These are phyloP conservation scores for Nothomitra cinnamomea DNA, from an alignment of 2,329 filamentous ascomycete genomes.

Conservation along the genomic window DNA sequence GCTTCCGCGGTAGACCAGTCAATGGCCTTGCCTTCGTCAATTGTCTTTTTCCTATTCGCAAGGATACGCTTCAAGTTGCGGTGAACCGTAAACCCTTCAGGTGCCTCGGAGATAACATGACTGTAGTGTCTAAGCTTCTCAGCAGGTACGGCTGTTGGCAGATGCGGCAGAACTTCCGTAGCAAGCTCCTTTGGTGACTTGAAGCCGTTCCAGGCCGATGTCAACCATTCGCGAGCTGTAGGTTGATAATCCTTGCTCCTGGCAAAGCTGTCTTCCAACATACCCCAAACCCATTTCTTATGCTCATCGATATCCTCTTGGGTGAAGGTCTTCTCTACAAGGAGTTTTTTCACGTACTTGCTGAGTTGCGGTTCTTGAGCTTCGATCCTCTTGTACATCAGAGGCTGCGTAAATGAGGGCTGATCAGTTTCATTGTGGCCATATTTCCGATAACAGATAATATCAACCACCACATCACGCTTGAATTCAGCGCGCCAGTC, in stretches of 20 bases:
- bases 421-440: constrained; percentile 99
- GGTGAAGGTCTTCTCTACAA: constrained; percentile 85
- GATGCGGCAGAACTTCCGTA: constrained; percentile 82
- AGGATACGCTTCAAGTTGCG: constrained; percentile 96
- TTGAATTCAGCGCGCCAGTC: constrained; percentile 99
- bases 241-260: constrained; percentile 97
- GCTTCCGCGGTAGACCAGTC: constrained; percentile 97
- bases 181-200: constrained; percentile 97
- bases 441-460: constrained; percentile 97
- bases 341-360: constrained; percentile 79
- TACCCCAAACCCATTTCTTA: constrained; percentile 98
- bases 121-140: constrained; percentile 68
- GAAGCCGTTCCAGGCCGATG: constrained; percentile 98
- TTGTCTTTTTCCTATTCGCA: constrained; percentile 73
- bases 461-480: constrained; percentile 92
- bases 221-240: constrained; percentile 94
- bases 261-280: constrained; percentile 94
- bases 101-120: constrained; percentile 57
- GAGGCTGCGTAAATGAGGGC: constrained; percentile 95
- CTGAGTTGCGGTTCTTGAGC: constrained; percentile 72
- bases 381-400: constrained; percentile 98
- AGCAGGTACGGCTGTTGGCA: constrained; percentile 62
- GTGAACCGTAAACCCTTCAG: constrained; percentile 78
- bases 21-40: constrained; percentile 81
- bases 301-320: constrained; percentile 97